Conservation (phyloP, 768 basidiomycete genomes). For the Neoboletus magnificus region DNA sequence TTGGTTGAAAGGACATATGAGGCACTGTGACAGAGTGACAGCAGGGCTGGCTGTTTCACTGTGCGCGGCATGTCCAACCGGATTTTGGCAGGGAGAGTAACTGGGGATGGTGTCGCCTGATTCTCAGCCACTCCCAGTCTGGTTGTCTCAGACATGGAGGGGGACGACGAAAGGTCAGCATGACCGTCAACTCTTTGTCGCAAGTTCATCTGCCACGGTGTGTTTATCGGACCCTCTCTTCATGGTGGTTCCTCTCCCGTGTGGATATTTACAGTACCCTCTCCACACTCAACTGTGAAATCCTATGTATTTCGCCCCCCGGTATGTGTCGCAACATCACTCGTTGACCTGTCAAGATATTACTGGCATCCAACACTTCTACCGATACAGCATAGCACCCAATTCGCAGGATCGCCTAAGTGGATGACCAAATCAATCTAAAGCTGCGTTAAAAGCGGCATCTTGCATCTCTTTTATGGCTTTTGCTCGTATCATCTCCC, state of each 20-base stretch:
- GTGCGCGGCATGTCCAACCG: constrained; percentile 56
- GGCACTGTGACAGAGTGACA: constrained; percentile 2
- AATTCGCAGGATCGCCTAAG: background rate
- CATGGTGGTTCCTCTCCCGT: constrained; percentile 19
- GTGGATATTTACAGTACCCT: background rate
- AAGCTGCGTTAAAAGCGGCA: constrained; percentile 41
- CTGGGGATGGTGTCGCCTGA: no score
- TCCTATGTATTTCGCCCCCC: background rate
- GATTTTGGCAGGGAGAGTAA: no score
- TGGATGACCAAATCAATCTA: constrained; percentile 20
- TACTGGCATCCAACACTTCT: background rate
- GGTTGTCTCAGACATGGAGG: constrained; percentile 22
- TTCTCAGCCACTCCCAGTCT: constrained; percentile 49
- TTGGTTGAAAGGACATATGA: constrained; percentile 11
- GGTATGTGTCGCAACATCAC: background rate
- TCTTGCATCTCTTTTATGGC: constrained; percentile 76
- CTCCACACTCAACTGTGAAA: background rate
- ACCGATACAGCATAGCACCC: constrained; percentile 3
- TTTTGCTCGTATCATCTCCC: constrained; percentile 72
- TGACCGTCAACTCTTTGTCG: background rate
- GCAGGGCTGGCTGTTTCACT: constrained; percentile 66
- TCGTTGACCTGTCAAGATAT: background rate
- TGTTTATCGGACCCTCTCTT: background rate
- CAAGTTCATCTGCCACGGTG: background rate
- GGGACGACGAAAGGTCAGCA: background rate